Percentiles rank a stretch among this genome's conserved stretches.
These are phyloP conservation scores for Globisporangium paddicum DNA, from an alignment of 352 stramenopile species.

Conservation along the genomic window DNA sequence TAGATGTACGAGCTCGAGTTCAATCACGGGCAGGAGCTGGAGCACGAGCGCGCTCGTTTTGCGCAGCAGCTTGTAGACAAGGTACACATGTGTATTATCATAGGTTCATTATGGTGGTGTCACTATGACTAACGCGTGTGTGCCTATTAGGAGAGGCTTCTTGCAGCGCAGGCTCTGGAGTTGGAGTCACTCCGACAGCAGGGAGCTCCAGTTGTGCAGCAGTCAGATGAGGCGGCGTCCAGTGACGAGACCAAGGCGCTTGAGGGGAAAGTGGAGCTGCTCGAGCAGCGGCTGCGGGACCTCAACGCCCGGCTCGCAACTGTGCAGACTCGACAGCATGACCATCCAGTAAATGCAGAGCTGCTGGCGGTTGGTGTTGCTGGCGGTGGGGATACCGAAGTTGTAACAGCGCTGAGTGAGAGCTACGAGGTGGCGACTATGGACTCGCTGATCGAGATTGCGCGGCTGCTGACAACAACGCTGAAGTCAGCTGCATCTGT, in stretches of 20 bases:
- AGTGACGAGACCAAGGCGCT: neutral
- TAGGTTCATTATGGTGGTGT: neutral
- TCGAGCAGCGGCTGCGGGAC: slow-evolving; percentile 13
- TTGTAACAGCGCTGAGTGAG: neutral
- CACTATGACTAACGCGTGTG: too few relatives aligned
- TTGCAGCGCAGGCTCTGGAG: slow-evolving; percentile 6
- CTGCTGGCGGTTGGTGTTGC: neutral
- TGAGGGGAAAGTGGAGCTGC: slow-evolving; percentile 4
- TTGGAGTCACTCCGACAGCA: neutral
- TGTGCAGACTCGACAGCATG: slow-evolving; percentile 4
- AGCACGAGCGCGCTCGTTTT: neutral
- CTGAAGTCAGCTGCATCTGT: neutral
- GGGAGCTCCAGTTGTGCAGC: neutral
- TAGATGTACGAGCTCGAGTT: slow-evolving; percentile 22
- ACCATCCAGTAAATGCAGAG: neutral
- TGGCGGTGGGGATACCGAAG: neutral
- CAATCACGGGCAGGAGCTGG: neutral
- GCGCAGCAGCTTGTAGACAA: neutral
- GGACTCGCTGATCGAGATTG: slow-evolving; percentile 15
- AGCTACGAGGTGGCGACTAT: neutral
- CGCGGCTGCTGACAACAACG: slow-evolving; percentile 10
- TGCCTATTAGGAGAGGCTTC: neutral
- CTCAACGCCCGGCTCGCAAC: slow-evolving; percentile 11
- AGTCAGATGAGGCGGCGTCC: neutral
- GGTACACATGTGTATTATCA: neutral